Evolutionary conservation across 129 eudicot species (phyloP), one percentile per base, ranked within the genome.

Genomic region (Flaveria sonorensis): DNA sequence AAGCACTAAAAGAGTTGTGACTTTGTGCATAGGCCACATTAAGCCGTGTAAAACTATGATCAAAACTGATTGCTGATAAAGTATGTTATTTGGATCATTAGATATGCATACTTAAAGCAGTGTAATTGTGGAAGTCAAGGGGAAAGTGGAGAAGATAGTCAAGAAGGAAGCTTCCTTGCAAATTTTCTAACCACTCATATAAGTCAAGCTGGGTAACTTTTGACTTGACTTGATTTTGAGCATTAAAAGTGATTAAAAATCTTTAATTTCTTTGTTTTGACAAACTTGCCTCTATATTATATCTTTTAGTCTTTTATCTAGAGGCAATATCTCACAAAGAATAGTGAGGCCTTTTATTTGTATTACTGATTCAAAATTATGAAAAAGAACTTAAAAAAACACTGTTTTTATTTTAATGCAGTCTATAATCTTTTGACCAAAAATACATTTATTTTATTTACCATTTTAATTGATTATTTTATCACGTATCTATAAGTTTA

Each of bases 121-220:
- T 57, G 64, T 21, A 20, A 59, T 10, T 7, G 32, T 32, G 45
- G 45, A 30, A 6, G 69, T 32, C 19, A 13, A 10, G 45, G 20
- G 11, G 4, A 26, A 63, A 63, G 21, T 12, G 18, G 42, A 63
- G 1, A 61, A 10, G 40, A 4, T 24, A 13, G 18, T 61, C 40
- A 61, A 61, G 7, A n/a, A 14, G n/a, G 45, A 63, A 63, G 69
- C 69, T 63, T 63, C 20, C 46, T 63, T 16, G 6, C 46, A 63
- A 10, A 63, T 12, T 26, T 26, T 63, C 43, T 63, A 63, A 63
- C 69, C 69, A 43, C 69, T 63, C 12, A 15, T 14, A 63, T 6
- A 16, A 7, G 69, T 30, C 32, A 13, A 16, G 6, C 2, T 24
- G 11, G 39, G 12, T 0, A 7, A 24, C 15, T n/a, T 4, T 24